Evolutionary conservation across 805 yeast species (phyloP).

Genomic region (Kuraishia hungarica): DNA sequence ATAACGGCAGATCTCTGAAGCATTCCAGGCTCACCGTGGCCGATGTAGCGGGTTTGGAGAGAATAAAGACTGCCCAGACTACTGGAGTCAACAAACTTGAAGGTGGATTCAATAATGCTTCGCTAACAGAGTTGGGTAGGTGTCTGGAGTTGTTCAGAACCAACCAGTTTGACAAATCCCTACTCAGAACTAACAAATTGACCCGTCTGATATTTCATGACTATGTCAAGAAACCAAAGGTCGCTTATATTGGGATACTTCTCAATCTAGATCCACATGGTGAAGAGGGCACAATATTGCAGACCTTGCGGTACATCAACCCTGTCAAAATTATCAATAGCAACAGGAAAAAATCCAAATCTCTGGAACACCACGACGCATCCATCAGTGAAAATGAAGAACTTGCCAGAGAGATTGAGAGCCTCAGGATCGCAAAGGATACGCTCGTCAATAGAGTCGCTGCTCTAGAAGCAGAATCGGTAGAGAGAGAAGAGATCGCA

Average conservation of each 20-base stretch:
- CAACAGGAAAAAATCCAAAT: not conserved
- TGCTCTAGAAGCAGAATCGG: not conserved
- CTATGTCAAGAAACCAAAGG: conserved; percentile 20
- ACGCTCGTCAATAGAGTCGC: not conserved
- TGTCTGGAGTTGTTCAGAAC: conserved; percentile 32
- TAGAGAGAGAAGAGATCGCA: not conserved
- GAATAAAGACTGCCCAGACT: conserved; percentile 36
- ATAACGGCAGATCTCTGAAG: conserved; percentile 12
- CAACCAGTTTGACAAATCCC: conserved; percentile 28
- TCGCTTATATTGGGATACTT: conserved; percentile 22
- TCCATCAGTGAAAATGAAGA: not conserved
- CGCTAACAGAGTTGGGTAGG: conserved; percentile 42
- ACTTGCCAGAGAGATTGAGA: not conserved
- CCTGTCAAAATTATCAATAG: conserved; percentile 8
- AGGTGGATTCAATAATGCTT: conserved; percentile 38
- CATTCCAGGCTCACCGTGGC: conserved; percentile 36
- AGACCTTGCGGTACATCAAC: conserved; percentile 21
- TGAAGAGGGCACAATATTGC: conserved; percentile 24
- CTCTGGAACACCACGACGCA: not conserved
- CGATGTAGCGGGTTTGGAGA: conserved; percentile 45
- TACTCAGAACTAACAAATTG: conserved; percentile 38
- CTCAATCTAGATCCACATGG: conserved; percentile 31
- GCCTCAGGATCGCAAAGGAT: not conserved
- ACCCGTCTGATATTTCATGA: conserved; percentile 41
- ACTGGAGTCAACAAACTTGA: conserved; percentile 36